Evolutionary conservation across 1,284 basidiomycete genomes (phyloP).

Genomic region (Trametes hirsuta): DNA sequence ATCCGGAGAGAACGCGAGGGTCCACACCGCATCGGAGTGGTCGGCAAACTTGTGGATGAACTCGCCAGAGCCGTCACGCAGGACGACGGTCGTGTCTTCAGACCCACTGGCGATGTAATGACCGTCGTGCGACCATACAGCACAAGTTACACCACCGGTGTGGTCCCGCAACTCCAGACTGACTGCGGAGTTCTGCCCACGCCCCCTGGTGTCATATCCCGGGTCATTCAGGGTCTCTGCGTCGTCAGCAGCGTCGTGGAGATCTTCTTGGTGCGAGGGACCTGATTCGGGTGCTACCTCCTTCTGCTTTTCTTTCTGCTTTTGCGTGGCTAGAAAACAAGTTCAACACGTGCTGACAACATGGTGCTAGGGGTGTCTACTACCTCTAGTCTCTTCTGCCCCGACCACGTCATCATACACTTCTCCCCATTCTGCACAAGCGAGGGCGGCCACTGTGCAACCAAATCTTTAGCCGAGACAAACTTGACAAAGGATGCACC

Average conservation of each 20-base stretch:
- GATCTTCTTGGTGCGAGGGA: background rate
- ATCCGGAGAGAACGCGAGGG: constrained; percentile 31
- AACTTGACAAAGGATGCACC: background rate
- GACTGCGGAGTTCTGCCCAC: background rate
- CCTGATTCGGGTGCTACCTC: too few species aligned
- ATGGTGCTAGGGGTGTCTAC: too few species aligned
- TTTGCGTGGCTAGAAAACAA: background rate
- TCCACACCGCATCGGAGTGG: constrained; percentile 22
- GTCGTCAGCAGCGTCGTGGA: too few species aligned
- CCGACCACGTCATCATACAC: constrained; percentile 3
- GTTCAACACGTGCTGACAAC: background rate
- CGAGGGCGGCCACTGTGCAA: constrained; percentile 20
- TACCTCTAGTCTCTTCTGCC: background rate
- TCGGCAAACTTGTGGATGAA: constrained; percentile 1
- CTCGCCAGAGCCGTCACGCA: constrained; percentile 20
- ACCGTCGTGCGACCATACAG: constrained; percentile 27
- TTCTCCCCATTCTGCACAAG: constrained; percentile 17
- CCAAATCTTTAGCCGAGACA: background rate
- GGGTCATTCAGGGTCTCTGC: too few species aligned
- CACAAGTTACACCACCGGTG: constrained; percentile 17
- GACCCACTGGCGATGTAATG: constrained; percentile 23
- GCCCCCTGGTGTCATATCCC: too few species aligned
- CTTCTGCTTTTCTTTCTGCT: background rate
- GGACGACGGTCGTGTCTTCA: constrained; percentile 22
- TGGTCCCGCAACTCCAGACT: constrained; percentile 2